Evolutionary conservation across 352 stramenopile species (phyloP), one percentile per base, ranked within the genome.

Genomic region (Phytophthora europaea): DNA sequence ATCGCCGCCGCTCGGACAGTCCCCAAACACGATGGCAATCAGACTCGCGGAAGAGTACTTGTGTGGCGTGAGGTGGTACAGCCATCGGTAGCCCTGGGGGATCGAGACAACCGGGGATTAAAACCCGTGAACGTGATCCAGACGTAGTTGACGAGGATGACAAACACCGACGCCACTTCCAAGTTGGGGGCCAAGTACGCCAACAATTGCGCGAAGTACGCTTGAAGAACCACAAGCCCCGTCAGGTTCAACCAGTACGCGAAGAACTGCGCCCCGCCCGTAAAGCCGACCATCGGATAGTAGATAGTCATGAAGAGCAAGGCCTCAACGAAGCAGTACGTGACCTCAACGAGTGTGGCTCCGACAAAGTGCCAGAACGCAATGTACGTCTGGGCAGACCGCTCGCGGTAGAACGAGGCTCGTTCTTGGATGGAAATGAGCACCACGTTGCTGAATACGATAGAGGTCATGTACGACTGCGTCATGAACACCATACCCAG

Each of bases 401-500:
- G 61, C 6, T 68, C 61, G 4, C 61, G 61, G 13, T 68, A 68
- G 18, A 68, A 68, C 3, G 51, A 61, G 13, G 61, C 38, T 9
- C 61, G 52, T 8, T 68, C 61, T 61, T 68, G 50, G 1, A 61
- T 48, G 2, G 61, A 54, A 22, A 68, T 61, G 50, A 16, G 72
- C 51, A 97, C 48, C 1, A 89, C 81, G 4, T 71, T 86, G 33
- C 60, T 67, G 43, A 61, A 87, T 70, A 22, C 81, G 70, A 91
- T 87, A 20, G 92, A 75, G 18, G 75, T 72, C 38, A 92, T 78
- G 64, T 96, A 96, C 57, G 88, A 45, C 20, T 88, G 84, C 3
- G 82, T 80, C 8, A 89, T 75, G 71, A 93, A 97, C 16, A 94
- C 85, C 15, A 94, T 82, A 15, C 83, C 83, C 16, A 96, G 36